phyloP scores from a whole-genome alignment of 2,329 filamentous ascomycete genomes.

The Dichotomopilus funicola region DNA sequence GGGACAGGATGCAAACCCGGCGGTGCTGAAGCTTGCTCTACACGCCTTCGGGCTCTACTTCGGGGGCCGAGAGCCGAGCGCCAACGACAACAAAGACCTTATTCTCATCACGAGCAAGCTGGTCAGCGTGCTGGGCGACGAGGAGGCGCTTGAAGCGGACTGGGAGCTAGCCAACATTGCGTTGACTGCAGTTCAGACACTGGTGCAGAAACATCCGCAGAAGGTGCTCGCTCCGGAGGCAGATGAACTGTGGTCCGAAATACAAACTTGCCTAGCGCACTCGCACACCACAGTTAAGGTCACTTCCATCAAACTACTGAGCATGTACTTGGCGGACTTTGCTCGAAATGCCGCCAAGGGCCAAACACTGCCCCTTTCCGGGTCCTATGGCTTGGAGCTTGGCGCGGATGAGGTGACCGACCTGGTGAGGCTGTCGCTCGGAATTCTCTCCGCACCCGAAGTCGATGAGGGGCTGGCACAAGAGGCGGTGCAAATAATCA shows the following conservation, averaged over 20 bases:
- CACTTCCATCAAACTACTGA: constrained; percentile 65
- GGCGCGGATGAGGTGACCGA: constrained; percentile 56
- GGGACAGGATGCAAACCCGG: constrained; percentile 63
- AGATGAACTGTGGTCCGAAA: constrained; percentile 61
- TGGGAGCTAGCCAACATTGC: constrained; percentile 71
- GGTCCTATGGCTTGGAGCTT: constrained; percentile 65
- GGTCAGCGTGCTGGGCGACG: constrained; percentile 46
- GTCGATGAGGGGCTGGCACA: constrained; percentile 68
- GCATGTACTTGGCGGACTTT: constrained; percentile 74
- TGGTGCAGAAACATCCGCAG: constrained; percentile 61
- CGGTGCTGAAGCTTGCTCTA: constrained; percentile 66
- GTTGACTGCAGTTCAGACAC: constrained; percentile 60
- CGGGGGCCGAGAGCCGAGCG: constrained; percentile 54
- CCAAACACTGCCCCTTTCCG: constrained; percentile 53
- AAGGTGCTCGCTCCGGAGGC: constrained; percentile 55
- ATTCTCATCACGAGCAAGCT: constrained; percentile 53
- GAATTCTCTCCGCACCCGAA: constrained; percentile 54
- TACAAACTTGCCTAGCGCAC: constrained; percentile 65
- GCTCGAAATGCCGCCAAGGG: constrained; percentile 53
- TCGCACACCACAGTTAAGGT: constrained; percentile 69
- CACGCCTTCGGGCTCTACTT: constrained; percentile 81
- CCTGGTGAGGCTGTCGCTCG: constrained; percentile 45
- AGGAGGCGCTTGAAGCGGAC: constrained; percentile 48
- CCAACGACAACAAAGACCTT: constrained; percentile 61
- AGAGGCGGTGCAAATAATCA: constrained; percentile 72